These are phyloP conservation scores for Sequoiadendron giganteum DNA, from an alignment of 75 land plant species.

Conservation along the genomic window DNA sequence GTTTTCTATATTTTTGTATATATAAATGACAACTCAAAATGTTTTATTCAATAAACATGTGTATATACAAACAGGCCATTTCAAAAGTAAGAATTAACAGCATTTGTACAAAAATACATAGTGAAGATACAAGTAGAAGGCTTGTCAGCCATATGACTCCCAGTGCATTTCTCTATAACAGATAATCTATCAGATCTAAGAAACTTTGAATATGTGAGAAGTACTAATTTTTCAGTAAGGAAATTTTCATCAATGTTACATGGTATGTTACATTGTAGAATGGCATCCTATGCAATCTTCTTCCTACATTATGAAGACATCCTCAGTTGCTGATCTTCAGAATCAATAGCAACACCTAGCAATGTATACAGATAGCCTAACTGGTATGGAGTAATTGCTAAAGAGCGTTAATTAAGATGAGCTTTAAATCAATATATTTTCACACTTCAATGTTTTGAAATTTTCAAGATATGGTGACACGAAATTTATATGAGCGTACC, in stretches of 20 bases:
- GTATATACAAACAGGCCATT: neutral
- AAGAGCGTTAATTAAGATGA: neutral
- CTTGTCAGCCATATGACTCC: neutral
- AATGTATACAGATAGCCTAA: neutral
- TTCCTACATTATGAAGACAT: neutral
- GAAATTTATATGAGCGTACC: conserved; percentile 24
- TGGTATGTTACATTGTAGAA: neutral
- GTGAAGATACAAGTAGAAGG: neutral
- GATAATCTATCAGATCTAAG: neutral
- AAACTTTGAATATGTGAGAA: neutral
- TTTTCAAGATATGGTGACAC: neutral
- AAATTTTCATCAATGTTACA: no score
- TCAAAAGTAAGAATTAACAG: neutral
- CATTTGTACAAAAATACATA: neutral
- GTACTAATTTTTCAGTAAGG: neutral
- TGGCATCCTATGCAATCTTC: neutral
- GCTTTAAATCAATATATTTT: neutral
- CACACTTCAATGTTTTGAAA: neutral
- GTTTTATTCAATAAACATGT: neutral
- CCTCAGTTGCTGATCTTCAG: neutral
- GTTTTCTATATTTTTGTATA: neutral
- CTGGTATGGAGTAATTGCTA: neutral
- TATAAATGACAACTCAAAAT: neutral
- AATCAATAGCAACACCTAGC: neutral
- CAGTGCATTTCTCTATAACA: neutral